phyloP scores from a whole-genome alignment of 257 asterid genomes.

The Solanum medicagineum region DNA sequence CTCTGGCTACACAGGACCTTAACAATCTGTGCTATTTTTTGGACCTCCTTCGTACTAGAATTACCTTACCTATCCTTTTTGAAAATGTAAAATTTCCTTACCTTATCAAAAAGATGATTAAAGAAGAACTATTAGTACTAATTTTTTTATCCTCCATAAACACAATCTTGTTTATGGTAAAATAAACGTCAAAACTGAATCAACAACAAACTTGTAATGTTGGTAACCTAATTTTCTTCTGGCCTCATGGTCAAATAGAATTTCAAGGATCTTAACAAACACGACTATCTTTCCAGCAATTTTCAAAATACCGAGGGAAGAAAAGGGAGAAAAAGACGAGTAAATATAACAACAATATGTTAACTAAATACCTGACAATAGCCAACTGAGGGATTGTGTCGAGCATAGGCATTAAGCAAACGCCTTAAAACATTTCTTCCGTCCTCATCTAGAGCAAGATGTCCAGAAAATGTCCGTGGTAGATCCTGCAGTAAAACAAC shows the following conservation, averaged over 20 bases:
- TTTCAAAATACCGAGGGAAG: background rate
- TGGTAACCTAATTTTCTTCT: background rate
- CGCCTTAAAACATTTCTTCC: constrained; percentile 94
- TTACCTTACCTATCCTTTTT: background rate
- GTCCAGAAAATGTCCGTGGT: constrained; percentile 92
- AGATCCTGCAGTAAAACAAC: constrained; percentile 46
- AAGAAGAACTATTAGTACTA: background rate
- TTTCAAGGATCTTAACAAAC: background rate
- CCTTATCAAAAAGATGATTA: background rate
- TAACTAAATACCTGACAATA: constrained; percentile 79
- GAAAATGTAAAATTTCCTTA: background rate
- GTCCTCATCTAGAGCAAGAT: constrained; percentile 88
- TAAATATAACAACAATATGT: background rate
- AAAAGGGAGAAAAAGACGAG: background rate
- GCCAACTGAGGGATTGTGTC: constrained; percentile 89
- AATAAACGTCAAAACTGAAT: background rate
- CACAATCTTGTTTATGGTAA: background rate
- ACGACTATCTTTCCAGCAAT: background rate
- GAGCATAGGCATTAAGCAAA: constrained; percentile 81
- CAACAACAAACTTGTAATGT: background rate
- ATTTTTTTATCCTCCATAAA: background rate
- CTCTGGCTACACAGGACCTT: background rate
- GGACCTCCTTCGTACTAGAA: background rate
- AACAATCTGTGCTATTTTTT: background rate
- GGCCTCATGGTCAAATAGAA: background rate